Conservation (phyloP, 345 rosid genomes). For the Eucalyptus sp. region DNA sequence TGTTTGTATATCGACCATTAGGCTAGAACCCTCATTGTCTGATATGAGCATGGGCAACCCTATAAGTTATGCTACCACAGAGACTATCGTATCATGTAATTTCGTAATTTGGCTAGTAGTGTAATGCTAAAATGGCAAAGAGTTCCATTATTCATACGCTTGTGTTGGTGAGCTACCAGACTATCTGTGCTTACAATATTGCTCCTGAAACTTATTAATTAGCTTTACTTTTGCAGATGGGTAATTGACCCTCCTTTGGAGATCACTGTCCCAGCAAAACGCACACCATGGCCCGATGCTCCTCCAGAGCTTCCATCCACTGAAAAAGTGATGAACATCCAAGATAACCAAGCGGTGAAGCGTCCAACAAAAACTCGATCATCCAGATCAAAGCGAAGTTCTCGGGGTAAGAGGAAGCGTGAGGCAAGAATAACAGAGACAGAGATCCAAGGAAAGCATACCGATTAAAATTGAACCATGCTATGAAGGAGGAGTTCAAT, state of each 20-base stretch:
- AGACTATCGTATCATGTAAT: not conserved
- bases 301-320: constrained; percentile 76
- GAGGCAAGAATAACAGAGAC: constrained; percentile 22
- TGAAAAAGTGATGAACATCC: constrained; percentile 14
- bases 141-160: not conserved
- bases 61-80: not conserved
- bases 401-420: constrained; percentile 66
- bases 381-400: constrained; percentile 45
- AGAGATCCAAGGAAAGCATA: constrained; percentile 28
- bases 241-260: constrained; percentile 84
- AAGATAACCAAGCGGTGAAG: constrained; percentile 33
- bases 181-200: not conserved
- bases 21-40: not conserved
- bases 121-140: not conserved
- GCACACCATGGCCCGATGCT: constrained; percentile 89
- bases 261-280: constrained; percentile 74
- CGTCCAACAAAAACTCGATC: constrained; percentile 43
- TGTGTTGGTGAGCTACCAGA: not conserved
- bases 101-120: not conserved
- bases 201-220: not conserved
- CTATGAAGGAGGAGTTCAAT: constrained; percentile 5
- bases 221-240: constrained; percentile 42
- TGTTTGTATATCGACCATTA: not conserved
- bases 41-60: not conserved
- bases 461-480: constrained; percentile 29